Evolutionary conservation across 148 eudicot genomes (phyloP).

Genomic region (Vaccinium corymbosum): DNA sequence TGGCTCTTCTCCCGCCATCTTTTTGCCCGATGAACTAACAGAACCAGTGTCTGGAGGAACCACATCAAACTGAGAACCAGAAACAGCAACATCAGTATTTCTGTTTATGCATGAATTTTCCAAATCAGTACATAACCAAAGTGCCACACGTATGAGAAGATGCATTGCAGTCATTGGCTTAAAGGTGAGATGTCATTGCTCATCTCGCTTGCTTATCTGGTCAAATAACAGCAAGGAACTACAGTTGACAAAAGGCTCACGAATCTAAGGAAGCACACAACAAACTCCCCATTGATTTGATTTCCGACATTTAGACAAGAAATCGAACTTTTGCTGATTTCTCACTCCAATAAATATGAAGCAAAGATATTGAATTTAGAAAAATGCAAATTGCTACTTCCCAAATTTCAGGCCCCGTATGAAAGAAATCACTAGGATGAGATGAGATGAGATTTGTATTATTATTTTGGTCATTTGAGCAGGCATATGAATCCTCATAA

Average conservation of each 20-base stretch:
- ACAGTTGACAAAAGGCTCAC: not conserved
- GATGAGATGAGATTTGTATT: not conserved
- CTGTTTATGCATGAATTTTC: not conserved
- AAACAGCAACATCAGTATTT: conserved; percentile 15
- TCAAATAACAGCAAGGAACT: not conserved
- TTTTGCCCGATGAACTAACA: conserved; percentile 83
- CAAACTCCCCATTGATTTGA: not conserved
- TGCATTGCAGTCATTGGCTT: not conserved
- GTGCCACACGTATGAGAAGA: not conserved
- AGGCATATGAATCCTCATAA: not conserved
- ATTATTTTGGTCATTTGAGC: not conserved
- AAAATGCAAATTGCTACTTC: not conserved
- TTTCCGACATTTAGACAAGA: not conserved
- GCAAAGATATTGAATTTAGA: not conserved
- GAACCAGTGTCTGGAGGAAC: conserved; percentile 90
- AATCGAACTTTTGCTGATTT: conserved; percentile 5
- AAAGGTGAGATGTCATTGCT: not conserved
- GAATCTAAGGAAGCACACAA: not conserved
- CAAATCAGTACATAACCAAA: not conserved
- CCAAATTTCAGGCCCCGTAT: not conserved
- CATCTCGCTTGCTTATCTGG: not conserved
- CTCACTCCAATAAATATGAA: not conserved
- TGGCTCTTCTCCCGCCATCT: conserved; percentile 48
- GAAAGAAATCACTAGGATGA: not conserved
- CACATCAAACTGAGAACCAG: conserved; percentile 72